Evolutionary conservation across 2,329 filamentous ascomycete species (phyloP).

Genomic region (Dothidotthia symphoricarpi): DNA sequence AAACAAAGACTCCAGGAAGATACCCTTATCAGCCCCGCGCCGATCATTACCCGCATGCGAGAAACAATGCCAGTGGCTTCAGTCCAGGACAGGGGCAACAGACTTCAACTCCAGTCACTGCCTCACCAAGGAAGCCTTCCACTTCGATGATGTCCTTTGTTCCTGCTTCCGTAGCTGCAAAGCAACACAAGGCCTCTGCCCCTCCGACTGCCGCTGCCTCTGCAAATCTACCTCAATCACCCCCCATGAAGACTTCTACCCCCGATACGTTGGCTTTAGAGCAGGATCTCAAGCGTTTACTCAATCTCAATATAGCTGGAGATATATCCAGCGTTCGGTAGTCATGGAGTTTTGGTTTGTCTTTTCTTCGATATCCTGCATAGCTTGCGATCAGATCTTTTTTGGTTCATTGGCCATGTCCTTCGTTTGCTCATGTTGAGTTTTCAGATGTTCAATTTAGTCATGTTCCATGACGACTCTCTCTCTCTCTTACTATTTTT

Average conservation of each 20-base stretch:
- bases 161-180: slow-evolving; percentile 39
- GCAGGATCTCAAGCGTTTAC: slow-evolving; percentile 39
- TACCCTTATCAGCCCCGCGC: slow-evolving; percentile 25
- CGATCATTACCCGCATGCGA: slow-evolving; percentile 21
- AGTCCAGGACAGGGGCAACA: slow-evolving; percentile 13
- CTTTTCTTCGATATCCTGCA: slow-evolving; percentile 24
- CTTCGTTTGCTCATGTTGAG: slow-evolving; percentile 26
- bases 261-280: slow-evolving; percentile 30
- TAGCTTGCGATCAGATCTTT: slow-evolving; percentile 19
- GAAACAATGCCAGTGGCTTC: slow-evolving; percentile 12
- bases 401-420: slow-evolving; percentile 14
- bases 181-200: slow-evolving; percentile 26
- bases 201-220: slow-evolving; percentile 15
- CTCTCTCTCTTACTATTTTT: slow-evolving; percentile 15
- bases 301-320: slow-evolving; percentile 30
- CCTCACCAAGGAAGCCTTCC: slow-evolving; percentile 20
- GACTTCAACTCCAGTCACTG: slow-evolving; percentile 11
- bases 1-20: slow-evolving; percentile 23
- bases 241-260: slow-evolving; percentile 10
- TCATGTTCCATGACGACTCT: slow-evolving; percentile 20
- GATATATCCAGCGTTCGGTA: slow-evolving; percentile 26
- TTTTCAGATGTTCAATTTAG: slow-evolving; percentile 16
- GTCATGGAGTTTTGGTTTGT: slow-evolving; percentile 6
- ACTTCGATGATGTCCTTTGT: slow-evolving; percentile 36
- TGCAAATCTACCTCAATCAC: neutral